Evolutionary conservation across 2,329 filamentous ascomycete genomes (phyloP).

Genomic region (Venturia asperata): DNA sequence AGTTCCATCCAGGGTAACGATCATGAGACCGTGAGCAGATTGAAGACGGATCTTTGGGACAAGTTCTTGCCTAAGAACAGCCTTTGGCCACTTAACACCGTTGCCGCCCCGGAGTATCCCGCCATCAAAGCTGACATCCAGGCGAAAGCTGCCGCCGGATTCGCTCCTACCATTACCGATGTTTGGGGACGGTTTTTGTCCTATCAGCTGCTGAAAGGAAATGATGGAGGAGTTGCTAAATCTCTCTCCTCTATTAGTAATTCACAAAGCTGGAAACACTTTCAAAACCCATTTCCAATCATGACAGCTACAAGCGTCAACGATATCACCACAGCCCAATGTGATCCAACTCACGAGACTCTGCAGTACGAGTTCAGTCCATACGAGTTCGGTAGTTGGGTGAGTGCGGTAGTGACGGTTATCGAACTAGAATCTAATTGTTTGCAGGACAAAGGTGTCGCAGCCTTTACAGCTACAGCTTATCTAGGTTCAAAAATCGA

Average conservation of each 20-base stretch:
- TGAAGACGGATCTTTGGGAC: slow-evolving; percentile 37
- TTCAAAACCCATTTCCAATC: slow-evolving; percentile 40
- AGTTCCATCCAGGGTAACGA: slow-evolving; percentile 41
- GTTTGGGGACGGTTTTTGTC: slow-evolving; percentile 36
- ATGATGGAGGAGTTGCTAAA: slow-evolving; percentile 33
- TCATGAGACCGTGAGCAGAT: slow-evolving; percentile 38
- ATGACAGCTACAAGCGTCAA: slow-evolving; percentile 36
- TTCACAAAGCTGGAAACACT: slow-evolving; percentile 35
- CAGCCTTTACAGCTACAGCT: slow-evolving; percentile 52
- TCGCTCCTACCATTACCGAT: slow-evolving; percentile 36
- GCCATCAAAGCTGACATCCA: slow-evolving; percentile 30
- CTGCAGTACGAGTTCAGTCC: slow-evolving; percentile 60
- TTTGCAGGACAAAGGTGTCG: slow-evolving; percentile 45
- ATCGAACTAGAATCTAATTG: not conserved
- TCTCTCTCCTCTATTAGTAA: slow-evolving; percentile 31
- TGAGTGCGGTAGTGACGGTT: not conserved
- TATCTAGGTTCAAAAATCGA: slow-evolving; percentile 55
- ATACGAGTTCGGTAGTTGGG: slow-evolving; percentile 58
- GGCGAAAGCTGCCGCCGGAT: slow-evolving; percentile 35
- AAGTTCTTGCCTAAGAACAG: slow-evolving; percentile 34
- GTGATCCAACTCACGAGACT: slow-evolving; percentile 41
- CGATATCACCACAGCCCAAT: slow-evolving; percentile 28
- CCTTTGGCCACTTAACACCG: slow-evolving; percentile 31
- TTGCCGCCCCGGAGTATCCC: slow-evolving; percentile 28
- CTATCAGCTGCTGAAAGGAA: slow-evolving; percentile 35